These are phyloP conservation scores for Priceomyces castillae DNA, from an alignment of 805 yeast genomes.

Conservation along the genomic window DNA sequence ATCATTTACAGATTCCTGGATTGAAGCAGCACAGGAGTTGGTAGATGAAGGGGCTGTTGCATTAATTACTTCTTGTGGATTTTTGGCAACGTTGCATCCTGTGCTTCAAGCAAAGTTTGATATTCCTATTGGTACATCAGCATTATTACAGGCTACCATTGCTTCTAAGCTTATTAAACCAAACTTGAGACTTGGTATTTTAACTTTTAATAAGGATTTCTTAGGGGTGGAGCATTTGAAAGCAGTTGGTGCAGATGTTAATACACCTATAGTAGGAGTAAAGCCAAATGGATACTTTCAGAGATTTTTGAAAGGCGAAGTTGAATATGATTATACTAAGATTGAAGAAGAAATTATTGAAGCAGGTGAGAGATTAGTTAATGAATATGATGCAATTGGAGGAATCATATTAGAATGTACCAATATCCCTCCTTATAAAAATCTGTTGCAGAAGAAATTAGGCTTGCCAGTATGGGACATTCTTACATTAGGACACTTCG, in stretches of 20 bases:
- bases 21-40: constrained; percentile 19
- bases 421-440: constrained; percentile 33
- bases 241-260: constrained; percentile 25
- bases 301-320: constrained; percentile 14
- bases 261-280: constrained; percentile 15
- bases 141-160: constrained; percentile 27
- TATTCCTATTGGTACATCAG: constrained; percentile 31
- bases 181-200: constrained; percentile 21
- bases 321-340: constrained; percentile 22
- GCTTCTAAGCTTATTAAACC: constrained; percentile 17
- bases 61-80: constrained; percentile 34
- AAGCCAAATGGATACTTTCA: constrained; percentile 8
- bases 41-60: constrained; percentile 28
- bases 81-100: constrained; percentile 28
- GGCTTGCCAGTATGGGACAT: constrained; percentile 29
- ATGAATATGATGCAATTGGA: constrained; percentile 12
- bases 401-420: constrained; percentile 34
- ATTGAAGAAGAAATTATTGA: constrained; percentile 17
- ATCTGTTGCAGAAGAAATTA: constrained; percentile 22
- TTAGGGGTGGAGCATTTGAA: constrained; percentile 25
- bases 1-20: constrained; percentile 22
- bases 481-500: constrained; percentile 8
- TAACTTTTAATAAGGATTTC: constrained; percentile 26
- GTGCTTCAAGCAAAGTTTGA: constrained; percentile 17
- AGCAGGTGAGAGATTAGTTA: constrained; percentile 6